phyloP scores from a whole-genome alignment of 164 flowering plant species.

The Vitis vinifera region DNA sequence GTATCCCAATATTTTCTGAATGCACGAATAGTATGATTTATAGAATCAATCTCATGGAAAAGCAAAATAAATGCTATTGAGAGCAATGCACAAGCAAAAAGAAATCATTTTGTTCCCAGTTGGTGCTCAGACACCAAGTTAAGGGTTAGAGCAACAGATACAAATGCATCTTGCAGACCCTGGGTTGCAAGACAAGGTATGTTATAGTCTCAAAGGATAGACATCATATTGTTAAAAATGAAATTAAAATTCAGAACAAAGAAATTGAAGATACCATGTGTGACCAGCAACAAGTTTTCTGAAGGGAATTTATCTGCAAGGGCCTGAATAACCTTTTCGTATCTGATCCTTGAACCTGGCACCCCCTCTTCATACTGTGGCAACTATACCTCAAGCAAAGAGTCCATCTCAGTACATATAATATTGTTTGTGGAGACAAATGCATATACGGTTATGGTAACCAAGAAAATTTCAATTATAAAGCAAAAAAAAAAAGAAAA shows the following conservation, averaged over 20 bases:
- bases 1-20: no score
- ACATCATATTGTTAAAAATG: background rate
- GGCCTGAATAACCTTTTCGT: slow-evolving; percentile 39
- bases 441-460: background rate
- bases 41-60: no score
- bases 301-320: slow-evolving; percentile 78
- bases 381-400: slow-evolving; percentile 38
- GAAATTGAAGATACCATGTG: slow-evolving; percentile 53
- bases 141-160: no score
- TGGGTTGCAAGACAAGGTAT: no score
- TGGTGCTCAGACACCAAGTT: no score
- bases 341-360: slow-evolving; percentile 51
- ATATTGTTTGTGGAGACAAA: background rate
- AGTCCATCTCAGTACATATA: background rate
- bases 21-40: no score
- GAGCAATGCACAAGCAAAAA: no score
- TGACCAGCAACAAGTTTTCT: slow-evolving; percentile 77
- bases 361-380: slow-evolving; percentile 74
- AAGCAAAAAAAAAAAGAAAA: background rate
- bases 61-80: no score
- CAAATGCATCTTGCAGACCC: no score
- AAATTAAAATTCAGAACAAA: slow-evolving; percentile 6
- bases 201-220: no score
- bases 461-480: background rate
- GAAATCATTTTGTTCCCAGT: no score